Conservation (phyloP, 345 rosid species). For the Salix udensis region DNA sequence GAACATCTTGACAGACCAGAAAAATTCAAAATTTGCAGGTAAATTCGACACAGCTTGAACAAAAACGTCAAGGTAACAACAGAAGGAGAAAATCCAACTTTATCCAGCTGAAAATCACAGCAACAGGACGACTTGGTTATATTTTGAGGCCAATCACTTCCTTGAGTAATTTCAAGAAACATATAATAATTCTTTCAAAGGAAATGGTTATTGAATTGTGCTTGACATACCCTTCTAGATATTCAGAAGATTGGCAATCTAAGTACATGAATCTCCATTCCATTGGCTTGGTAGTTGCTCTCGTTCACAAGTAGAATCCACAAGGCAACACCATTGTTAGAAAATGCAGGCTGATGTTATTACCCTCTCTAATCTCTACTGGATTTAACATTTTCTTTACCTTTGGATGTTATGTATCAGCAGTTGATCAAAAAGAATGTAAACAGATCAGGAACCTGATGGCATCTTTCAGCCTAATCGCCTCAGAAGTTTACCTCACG, state of each 20-base stretch:
- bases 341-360: not conserved
- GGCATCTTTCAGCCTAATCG: not conserved
- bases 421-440: not conserved
- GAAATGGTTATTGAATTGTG: not conserved
- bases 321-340: not conserved
- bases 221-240: not conserved
- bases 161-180: not conserved
- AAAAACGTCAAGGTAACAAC: not conserved
- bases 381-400: not conserved
- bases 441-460: not conserved
- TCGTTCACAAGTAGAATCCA: not conserved
- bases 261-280: not conserved
- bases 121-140: not conserved
- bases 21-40: not conserved
- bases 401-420: not conserved
- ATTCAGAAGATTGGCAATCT: not conserved
- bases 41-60: not conserved
- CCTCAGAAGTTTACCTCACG: slow-evolving; percentile 68
- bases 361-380: not conserved
- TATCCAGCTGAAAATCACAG: not conserved
- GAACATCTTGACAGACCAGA: not conserved
- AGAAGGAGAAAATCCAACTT: not conserved
- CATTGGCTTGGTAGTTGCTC: not conserved
- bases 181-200: not conserved
- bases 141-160: not conserved